Evolutionary conservation across 2,329 filamentous ascomycete genomes (phyloP), one percentile per base, ranked within the genome.

Genomic region (Eurotiales sp.): DNA sequence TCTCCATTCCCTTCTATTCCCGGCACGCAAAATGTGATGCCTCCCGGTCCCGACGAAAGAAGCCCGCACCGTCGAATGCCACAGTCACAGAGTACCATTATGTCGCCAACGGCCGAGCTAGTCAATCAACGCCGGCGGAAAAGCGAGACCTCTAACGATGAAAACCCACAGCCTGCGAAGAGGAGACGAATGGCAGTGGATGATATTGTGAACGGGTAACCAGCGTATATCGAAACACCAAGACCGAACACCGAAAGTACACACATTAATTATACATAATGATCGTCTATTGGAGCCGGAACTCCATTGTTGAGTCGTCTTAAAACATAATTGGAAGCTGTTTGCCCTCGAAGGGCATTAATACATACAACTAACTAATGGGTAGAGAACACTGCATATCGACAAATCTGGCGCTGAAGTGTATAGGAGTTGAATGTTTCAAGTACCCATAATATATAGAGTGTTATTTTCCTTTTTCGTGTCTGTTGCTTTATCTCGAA

Each of bases 181-280:
- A 59, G 68, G 37, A 66, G 65, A 27, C 69, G 65, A 43, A 71
- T 71, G 68, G 67, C 68, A 12, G 50, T 71, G 50, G 65, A 71
- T 46, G 68, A 71, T 45, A 71, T 71, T 61, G 68, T 71, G 15
- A 71, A 71, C 43, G 68, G n/a, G n/a, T n/a, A n/a, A 63, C 37
- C 71, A 50, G 52, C 32, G 21, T 3, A 15, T 6, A 29, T 15
- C 23, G 4, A 51, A 12, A 37, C 21, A 19, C 34, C n/a, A 19
- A 21, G 10, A 19, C 17, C 25, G 25, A 27, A 27, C 10, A 8
- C 15, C 17, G 8, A 21, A 37, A 37, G 15, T 17, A 15, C 15
- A 37, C 15, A 37, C 34, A 37, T 37, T 37, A 37, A 37, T 37
- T 37, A 15, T 37, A 37, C 34, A 37, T 37, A 37, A 37, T 37